Evolutionary conservation across 371 early-diverging fungal genomes (phyloP), one percentile per base, ranked within the genome.

Genomic region (Rhizopus stolonifer): DNA sequence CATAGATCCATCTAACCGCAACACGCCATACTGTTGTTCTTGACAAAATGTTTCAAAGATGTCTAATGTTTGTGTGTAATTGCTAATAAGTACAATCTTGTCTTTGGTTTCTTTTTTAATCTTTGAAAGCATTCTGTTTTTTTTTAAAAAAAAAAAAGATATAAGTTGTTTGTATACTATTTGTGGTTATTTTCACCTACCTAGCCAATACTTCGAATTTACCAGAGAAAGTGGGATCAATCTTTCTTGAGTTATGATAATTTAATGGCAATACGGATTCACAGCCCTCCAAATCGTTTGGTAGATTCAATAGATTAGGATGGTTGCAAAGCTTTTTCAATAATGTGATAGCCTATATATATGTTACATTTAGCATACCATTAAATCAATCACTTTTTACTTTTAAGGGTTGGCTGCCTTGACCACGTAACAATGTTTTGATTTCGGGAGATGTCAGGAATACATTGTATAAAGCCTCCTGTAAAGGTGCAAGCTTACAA

Each of bases 21-120:
- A 67, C 38, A 80, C 83, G 4, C 89, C 89, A 61, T 90, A 93
- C 81, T 79, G 81, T 43, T 84, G 82, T 36, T 83, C 81, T 1
- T 84, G 72, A 56, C 96, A 96, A 49, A 91, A 81, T 11, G 80
- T 72, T 56, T 96, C 96, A 67, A 99, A 93, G 49, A 97, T 68
- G 60, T 99, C 96, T 51, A 98, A 72, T 5, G 99, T 98, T 70
- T 98, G 96, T 0, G 98, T 98, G 67, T 96, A 98, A 58, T 98
- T 98, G 47, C 92, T 91, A 46, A 98, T 96, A 24, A 98, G 76
- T 2, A 98, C 98, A 63, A 98, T 94, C 69, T 98, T 98, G 63
- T 96, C 97, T 26, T 77, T 74, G 19, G 93, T 84, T 10, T 84
- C 84, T 22, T 83, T 78, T 52, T 87, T 88, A 54, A 87, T 86